Evolutionary conservation across 2,329 filamentous ascomycete genomes (phyloP).

Genomic region (Nemania diffusa): DNA sequence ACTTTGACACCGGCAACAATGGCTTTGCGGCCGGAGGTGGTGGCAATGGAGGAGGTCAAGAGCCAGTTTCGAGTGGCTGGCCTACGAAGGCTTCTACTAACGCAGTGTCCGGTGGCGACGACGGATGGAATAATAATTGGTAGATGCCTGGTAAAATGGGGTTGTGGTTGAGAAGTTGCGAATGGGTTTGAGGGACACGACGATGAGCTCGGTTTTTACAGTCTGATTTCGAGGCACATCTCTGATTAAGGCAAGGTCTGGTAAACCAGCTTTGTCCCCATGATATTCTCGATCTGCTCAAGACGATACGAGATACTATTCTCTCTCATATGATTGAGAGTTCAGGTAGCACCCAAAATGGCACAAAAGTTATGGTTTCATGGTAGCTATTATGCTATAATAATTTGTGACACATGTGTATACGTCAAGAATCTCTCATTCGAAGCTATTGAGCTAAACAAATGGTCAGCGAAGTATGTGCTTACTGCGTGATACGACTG

Average conservation of each 20-base stretch:
- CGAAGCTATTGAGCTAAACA: too few species aligned
- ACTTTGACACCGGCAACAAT: slow-evolving; percentile 19
- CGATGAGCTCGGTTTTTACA: neutral
- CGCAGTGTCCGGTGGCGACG: neutral
- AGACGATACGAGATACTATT: slow-evolving; percentile 4
- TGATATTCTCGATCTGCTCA: slow-evolving; percentile 15
- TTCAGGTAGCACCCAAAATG: slow-evolving; percentile 28
- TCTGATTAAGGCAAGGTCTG: slow-evolving; percentile 25
- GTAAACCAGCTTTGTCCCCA: slow-evolving; percentile 8
- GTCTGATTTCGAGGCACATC: slow-evolving; percentile 15
- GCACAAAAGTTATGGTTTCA: slow-evolving; percentile 21
- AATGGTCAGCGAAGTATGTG: too few species aligned
- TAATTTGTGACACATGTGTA: neutral
- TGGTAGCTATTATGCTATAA: neutral
- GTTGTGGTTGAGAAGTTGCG: neutral
- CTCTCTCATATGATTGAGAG: slow-evolving; percentile 22
- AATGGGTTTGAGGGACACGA: neutral
- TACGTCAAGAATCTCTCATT: neutral
- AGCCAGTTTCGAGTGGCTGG: slow-evolving; percentile 18
- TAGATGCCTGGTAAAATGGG: neutral
- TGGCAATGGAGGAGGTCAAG: slow-evolving; percentile 19
- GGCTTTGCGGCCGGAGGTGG: slow-evolving; percentile 1
- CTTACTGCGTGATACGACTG: too few species aligned
- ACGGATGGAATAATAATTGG: slow-evolving; percentile 6
- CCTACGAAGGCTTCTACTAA: slow-evolving; percentile 12